Conservation (phyloP, 2,329 filamentous ascomycete species). For the Knoxdaviesia proteae region DNA sequence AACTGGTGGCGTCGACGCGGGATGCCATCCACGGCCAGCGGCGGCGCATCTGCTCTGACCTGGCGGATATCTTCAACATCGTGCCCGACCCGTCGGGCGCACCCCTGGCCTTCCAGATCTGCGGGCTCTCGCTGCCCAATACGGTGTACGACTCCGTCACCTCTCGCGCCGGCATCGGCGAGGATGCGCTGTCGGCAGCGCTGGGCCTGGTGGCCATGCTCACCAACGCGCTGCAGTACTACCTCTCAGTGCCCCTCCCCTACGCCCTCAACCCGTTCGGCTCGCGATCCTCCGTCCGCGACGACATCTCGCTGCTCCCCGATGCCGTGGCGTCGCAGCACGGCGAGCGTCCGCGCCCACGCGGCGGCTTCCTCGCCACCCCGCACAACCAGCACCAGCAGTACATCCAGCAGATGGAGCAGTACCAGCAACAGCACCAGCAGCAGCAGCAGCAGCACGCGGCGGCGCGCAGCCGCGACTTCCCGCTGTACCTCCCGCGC, state of each 20-base stretch:
- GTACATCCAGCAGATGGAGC: not conserved
- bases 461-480: constrained; percentile 39
- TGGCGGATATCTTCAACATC: constrained; percentile 64
- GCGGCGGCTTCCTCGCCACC: too few species aligned
- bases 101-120: constrained; percentile 67
- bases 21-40: constrained; percentile 67
- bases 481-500: constrained; percentile 52
- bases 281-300: constrained; percentile 55
- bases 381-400: not conserved
- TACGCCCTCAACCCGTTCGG: constrained; percentile 58
- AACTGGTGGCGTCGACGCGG: constrained; percentile 32
- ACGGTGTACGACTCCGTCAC: constrained; percentile 42
- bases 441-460: constrained; percentile 1
- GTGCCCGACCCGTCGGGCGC: constrained; percentile 33
- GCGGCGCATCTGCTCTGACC: constrained; percentile 68
- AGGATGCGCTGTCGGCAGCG: constrained; percentile 59
- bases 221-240: constrained; percentile 57
- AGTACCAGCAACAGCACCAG: not conserved
- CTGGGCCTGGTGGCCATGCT: constrained; percentile 64
- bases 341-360: too few species aligned
- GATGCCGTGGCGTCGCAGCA: constrained; percentile 14
- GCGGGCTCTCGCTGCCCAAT: constrained; percentile 59
- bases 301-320: constrained; percentile 43
- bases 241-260: constrained; percentile 57
- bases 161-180: constrained; percentile 24